Conservation (phyloP, 1,284 basidiomycete species). For the Leccinum fallax region DNA sequence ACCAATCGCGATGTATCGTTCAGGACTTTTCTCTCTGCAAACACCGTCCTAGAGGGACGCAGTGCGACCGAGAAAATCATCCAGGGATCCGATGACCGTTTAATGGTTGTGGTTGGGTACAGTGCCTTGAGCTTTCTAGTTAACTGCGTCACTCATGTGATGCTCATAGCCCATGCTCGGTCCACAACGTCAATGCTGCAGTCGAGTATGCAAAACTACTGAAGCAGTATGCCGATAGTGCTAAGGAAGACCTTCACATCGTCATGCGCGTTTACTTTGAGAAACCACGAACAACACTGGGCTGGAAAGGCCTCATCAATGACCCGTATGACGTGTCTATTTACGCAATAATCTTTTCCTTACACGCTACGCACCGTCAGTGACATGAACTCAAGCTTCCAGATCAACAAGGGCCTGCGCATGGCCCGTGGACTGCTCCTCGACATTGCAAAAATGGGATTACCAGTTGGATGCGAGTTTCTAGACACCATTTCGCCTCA, state of each 20-base stretch:
- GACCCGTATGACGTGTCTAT: slow-evolving; percentile 53
- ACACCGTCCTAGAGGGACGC: slow-evolving; percentile 87
- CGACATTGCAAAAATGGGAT: slow-evolving; percentile 83
- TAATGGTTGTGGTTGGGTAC: slow-evolving; percentile 84
- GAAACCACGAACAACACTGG: slow-evolving; percentile 94
- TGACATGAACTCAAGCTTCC: slow-evolving; percentile 82
- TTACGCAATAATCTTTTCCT: background rate
- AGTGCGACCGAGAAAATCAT: slow-evolving; percentile 78
- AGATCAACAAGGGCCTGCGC: slow-evolving; percentile 97
- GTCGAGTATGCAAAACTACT: slow-evolving; percentile 84
- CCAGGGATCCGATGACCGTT: slow-evolving; percentile 83
- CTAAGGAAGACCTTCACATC: slow-evolving; percentile 88
- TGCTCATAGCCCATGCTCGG: slow-evolving; percentile 79
- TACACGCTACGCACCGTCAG: slow-evolving; percentile 8
- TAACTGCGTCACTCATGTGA: slow-evolving; percentile 11
- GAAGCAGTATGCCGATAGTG: slow-evolving; percentile 77
- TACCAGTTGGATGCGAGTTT: slow-evolving; percentile 89
- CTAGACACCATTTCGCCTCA: slow-evolving; percentile 89
- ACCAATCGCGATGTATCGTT: slow-evolving; percentile 1
- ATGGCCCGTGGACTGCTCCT: slow-evolving; percentile 87
- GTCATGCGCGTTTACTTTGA: slow-evolving; percentile 98
- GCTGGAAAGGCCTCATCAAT: slow-evolving; percentile 99
- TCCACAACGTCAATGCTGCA: slow-evolving; percentile 86
- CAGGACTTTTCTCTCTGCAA: slow-evolving; percentile 71
- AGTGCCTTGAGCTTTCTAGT: slow-evolving; percentile 1